Evolutionary conservation across 78 protist genomes (phyloP).

Genomic region (Bodo saltans): DNA sequence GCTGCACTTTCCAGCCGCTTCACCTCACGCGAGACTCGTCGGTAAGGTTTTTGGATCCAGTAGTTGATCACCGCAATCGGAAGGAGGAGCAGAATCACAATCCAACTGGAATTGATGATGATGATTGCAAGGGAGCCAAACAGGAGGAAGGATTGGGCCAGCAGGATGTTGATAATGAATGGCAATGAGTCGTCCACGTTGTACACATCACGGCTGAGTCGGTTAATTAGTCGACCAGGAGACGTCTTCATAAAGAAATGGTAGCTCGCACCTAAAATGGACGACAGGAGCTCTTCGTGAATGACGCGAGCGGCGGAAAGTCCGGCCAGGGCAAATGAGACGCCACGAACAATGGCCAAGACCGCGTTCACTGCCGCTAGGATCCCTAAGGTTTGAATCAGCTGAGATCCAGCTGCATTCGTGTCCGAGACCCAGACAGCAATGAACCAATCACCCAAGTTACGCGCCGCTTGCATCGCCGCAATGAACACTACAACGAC

Average conservation of each 20-base stretch:
- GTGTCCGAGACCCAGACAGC: not conserved
- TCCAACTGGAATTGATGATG: constrained; percentile 36
- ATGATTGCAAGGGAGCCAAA: not conserved
- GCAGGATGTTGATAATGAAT: not conserved
- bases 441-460: not conserved
- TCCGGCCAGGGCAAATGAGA: not conserved
- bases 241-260: not conserved
- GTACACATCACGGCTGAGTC: not conserved
- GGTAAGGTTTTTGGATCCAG: constrained; percentile 61
- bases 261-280: not conserved
- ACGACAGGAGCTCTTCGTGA: not conserved
- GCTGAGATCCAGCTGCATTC: not conserved
- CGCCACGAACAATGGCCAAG: not conserved
- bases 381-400: not conserved
- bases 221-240: not conserved
- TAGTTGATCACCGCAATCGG: constrained; percentile 62
- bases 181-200: not conserved
- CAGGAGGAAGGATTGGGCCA: not conserved
- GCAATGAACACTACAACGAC: not conserved
- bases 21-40: constrained; percentile 60
- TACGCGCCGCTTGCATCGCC: not conserved
- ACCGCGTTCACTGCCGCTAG: not conserved
- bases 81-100: constrained; percentile 52
- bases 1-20: constrained; percentile 74
- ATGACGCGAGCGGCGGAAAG: not conserved